Percentiles rank a stretch among this genome's conserved stretches.
Conservation (phyloP, 164 flowering plant species). For the Liquidambar formosana region DNA sequence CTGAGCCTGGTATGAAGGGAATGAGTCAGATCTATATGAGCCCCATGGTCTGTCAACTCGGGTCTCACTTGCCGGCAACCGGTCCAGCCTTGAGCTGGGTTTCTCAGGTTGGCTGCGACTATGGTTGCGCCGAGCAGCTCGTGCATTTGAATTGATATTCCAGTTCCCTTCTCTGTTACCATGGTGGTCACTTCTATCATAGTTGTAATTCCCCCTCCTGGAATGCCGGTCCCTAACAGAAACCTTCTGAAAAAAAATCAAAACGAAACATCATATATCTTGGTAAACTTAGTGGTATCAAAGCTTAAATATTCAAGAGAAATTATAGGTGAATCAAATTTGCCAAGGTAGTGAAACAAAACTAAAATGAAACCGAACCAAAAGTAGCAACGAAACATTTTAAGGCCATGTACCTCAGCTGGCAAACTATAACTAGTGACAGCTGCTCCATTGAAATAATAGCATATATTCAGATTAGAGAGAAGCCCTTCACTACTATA, state of each 20-base stretch:
- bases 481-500: too few relatives aligned
- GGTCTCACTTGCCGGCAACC: constrained; percentile 44
- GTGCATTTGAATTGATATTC: constrained; percentile 61
- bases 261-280: constrained; percentile 3
- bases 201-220: constrained; percentile 65
- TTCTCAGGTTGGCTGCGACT: constrained; percentile 67
- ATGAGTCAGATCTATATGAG: constrained; percentile 56
- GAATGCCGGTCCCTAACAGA: constrained; percentile 69
- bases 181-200: constrained; percentile 67
- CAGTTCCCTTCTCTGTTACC: constrained; percentile 88
- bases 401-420: too few relatives aligned
- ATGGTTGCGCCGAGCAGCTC: constrained; percentile 60
- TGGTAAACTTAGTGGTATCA: not conserved
- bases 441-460: too few relatives aligned
- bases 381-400: not conserved
- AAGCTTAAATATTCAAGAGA: not conserved
- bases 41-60: constrained; percentile 64
- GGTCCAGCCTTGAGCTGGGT: constrained; percentile 54
- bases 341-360: not conserved
- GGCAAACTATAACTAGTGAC: too few relatives aligned
- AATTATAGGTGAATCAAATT: not conserved
- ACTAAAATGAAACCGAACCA: not conserved
- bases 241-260: constrained; percentile 52
- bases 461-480: too few relatives aligned
- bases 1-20: constrained; percentile 56